Percentiles rank a stretch among this genome's conserved stretches.
phyloP scores from a whole-genome alignment of 176 grass and related monocot genomes.

The Pontederia crassipes region DNA sequence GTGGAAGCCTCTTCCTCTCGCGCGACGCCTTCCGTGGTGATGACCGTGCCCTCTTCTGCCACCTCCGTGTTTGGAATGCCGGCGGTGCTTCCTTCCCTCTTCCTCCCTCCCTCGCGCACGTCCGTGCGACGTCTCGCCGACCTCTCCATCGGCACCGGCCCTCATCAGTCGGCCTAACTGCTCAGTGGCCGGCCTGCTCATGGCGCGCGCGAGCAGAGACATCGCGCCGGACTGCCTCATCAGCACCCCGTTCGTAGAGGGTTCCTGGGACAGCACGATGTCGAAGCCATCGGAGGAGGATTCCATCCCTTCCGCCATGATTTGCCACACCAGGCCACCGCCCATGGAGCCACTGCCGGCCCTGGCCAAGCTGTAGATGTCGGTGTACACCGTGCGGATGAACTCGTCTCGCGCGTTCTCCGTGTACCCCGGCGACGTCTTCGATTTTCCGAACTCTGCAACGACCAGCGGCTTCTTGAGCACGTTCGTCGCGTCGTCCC shows the following conservation, averaged over 20 bases:
- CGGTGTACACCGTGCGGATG: neutral
- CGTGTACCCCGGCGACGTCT: conserved; percentile 9
- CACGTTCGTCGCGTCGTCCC: conserved; percentile 3
- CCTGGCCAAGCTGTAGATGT: conserved; percentile 18
- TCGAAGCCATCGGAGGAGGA: conserved; percentile 27
- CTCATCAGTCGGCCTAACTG: no score
- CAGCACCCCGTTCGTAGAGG: neutral
- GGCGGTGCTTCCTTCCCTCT: no score
- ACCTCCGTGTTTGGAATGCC: no score
- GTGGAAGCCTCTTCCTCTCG: no score
- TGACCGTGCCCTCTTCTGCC: no score
- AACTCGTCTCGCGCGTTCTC: conserved; percentile 1
- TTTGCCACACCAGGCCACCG: conserved; percentile 29
- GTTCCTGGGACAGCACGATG: conserved; percentile 16
- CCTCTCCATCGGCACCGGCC: no score
- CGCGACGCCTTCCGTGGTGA: no score
- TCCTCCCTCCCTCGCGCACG: no score
- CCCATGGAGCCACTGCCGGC: conserved; percentile 13
- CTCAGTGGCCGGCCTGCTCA: neutral
- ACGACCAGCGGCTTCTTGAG: conserved; percentile 25
- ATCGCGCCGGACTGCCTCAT: conserved; percentile 8
- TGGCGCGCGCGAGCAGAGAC: neutral
- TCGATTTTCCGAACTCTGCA: conserved; percentile 30
- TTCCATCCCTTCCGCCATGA: conserved; percentile 25
- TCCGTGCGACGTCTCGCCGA: no score